Evolutionary conservation across 805 yeast species (phyloP).

Genomic region (Barnettozyma wickerhamii): DNA sequence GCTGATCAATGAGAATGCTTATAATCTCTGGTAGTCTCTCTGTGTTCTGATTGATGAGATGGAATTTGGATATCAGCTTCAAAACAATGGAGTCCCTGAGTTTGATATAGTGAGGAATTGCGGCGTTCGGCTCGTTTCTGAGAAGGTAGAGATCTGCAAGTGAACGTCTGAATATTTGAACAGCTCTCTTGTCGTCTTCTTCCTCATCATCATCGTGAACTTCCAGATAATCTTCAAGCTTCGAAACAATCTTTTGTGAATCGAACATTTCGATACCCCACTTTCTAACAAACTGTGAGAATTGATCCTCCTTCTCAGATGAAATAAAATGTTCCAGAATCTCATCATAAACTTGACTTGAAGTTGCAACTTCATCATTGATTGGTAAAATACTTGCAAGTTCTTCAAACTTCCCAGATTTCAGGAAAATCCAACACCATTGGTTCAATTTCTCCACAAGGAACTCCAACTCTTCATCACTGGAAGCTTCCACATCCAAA

Average conservation of each 20-base stretch:
- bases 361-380: conserved; percentile 24
- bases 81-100: conserved; percentile 53
- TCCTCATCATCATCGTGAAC: not conserved
- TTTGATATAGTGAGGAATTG: conserved; percentile 59
- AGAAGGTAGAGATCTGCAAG: conserved; percentile 52
- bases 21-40: conserved; percentile 49
- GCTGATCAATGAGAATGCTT: conserved; percentile 34
- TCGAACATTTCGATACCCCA: conserved; percentile 41
- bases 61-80: conserved; percentile 55
- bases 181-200: conserved; percentile 13
- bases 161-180: conserved; percentile 34
- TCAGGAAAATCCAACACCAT: conserved; percentile 53
- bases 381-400: conserved; percentile 57
- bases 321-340: conserved; percentile 31
- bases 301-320: conserved; percentile 21
- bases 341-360: conserved; percentile 39
- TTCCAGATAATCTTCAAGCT: conserved; percentile 29
- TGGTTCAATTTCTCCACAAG: conserved; percentile 54
- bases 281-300: conserved; percentile 36
- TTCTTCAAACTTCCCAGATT: conserved; percentile 38
- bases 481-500: conserved; percentile 24
- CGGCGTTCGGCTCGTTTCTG: conserved; percentile 53
- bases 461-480: conserved; percentile 17
- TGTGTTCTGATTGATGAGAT: conserved; percentile 50
- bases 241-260: conserved; percentile 37